These are phyloP conservation scores for Sordaria brevicollis DNA, from an alignment of 495 filamentous ascomycete genomes.

Conservation along the genomic window DNA sequence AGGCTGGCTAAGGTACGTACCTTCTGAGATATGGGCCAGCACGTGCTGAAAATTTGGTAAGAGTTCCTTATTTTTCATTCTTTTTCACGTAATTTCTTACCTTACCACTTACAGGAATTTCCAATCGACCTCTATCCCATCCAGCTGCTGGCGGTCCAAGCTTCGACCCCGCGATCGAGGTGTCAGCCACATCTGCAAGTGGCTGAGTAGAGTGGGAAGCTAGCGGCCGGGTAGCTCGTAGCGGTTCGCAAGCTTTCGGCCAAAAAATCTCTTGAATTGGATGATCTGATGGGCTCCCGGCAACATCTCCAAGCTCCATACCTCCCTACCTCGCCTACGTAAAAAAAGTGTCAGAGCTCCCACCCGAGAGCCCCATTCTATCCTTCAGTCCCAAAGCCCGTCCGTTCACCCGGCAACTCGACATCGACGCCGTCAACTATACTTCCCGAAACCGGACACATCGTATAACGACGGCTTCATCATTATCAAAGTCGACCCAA, in stretches of 20 bases:
- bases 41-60: too few species aligned
- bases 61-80: too few species aligned
- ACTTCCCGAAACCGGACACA: not conserved
- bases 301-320: not conserved
- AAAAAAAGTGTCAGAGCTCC: constrained; percentile 1
- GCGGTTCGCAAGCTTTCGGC: not conserved
- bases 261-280: constrained; percentile 1
- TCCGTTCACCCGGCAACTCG: not conserved
- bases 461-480: not conserved
- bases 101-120: too few species aligned
- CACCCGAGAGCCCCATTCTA: not conserved
- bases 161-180: not conserved
- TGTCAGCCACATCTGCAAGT: not conserved
- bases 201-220: not conserved
- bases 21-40: too few species aligned
- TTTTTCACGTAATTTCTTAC: too few species aligned
- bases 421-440: not conserved
- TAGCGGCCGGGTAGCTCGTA: not conserved
- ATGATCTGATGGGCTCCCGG: not conserved
- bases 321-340: not conserved
- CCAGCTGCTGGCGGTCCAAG: not conserved
- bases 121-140: too few species aligned
- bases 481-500: not conserved
- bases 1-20: too few species aligned
- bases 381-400: not conserved